Evolutionary conservation across 306 rosid genomes (phyloP).

Genomic region (Vicia faba): DNA sequence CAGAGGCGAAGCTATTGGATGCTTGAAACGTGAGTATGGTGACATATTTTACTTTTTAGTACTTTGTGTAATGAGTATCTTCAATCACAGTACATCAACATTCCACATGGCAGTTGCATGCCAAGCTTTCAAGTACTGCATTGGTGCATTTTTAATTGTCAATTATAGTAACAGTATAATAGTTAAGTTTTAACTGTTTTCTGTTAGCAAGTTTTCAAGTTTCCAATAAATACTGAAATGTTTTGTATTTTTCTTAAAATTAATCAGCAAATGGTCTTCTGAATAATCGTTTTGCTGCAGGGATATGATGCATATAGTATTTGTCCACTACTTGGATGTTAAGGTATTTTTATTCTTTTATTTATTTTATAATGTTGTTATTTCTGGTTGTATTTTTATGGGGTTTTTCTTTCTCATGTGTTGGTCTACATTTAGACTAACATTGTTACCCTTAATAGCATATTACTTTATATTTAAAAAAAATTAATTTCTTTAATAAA

Average conservation of each 20-base stretch:
- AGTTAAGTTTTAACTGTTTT: conserved; percentile 8
- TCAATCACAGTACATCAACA: conserved; percentile 17
- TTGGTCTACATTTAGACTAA: conserved; percentile 15
- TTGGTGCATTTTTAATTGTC: conserved; percentile 18
- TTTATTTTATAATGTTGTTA: conserved; percentile 27
- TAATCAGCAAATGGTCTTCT: conserved; percentile 33
- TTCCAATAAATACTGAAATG: conserved; percentile 13
- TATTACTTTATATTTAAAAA: neutral
- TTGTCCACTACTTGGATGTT: conserved; percentile 91
- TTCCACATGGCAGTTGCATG: conserved; percentile 8
- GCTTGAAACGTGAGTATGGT: conserved; percentile 80
- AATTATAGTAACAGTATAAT: neutral
- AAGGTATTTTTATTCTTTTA: conserved; percentile 56
- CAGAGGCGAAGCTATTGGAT: conserved; percentile 96
- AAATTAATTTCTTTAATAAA: neutral
- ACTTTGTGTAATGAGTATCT: conserved; percentile 26
- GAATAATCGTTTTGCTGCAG: conserved; percentile 53
- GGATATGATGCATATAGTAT: conserved; percentile 89
- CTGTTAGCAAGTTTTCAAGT: conserved; percentile 19
- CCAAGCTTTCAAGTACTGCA: conserved; percentile 26
- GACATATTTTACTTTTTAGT: conserved; percentile 25
- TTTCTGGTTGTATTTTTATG: conserved; percentile 11
- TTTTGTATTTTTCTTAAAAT: conserved; percentile 18
- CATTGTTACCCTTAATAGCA: conserved; percentile 1
- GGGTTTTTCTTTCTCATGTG: conserved; percentile 10